A percentile compares a stretch with the other conserved stretches of the same genome.
Conservation (phyloP, 192 early-diverging fungal species). For the Geranomyces variabilis region DNA sequence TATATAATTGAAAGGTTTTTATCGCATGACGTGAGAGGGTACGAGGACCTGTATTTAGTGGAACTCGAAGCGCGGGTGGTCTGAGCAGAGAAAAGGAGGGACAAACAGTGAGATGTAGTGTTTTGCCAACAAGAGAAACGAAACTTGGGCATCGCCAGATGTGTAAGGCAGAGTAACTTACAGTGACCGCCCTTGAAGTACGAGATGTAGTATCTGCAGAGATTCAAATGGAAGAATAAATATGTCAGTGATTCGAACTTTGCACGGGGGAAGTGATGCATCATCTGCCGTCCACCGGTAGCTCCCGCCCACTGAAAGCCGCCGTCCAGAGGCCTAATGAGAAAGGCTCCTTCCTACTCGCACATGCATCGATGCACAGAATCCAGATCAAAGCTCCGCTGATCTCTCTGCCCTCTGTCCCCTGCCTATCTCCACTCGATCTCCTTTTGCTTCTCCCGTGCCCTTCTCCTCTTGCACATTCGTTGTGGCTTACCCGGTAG, state of each 20-base stretch:
- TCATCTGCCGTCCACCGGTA: too few relatives aligned
- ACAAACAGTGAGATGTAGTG: conserved; percentile 37
- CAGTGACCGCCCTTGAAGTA: conserved; percentile 53
- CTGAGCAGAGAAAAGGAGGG: conserved; percentile 13
- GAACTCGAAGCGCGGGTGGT: conserved; percentile 57
- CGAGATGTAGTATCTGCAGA: conserved; percentile 43
- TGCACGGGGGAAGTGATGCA: too few relatives aligned
- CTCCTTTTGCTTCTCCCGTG: neutral
- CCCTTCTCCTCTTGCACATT: neutral
- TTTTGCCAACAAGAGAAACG: conserved; percentile 5
- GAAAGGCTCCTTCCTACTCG: too few relatives aligned
- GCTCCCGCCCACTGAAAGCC: too few relatives aligned
- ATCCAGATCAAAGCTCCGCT: too few relatives aligned
- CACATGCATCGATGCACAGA: too few relatives aligned
- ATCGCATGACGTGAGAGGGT: too few relatives aligned
- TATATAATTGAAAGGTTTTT: too few relatives aligned
- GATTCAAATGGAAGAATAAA: neutral
- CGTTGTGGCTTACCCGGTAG: conserved; percentile 27
- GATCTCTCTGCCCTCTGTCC: too few relatives aligned
- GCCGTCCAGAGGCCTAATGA: too few relatives aligned
- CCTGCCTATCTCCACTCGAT: too few relatives aligned
- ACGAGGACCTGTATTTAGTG: conserved; percentile 37
- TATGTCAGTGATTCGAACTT: too few relatives aligned
- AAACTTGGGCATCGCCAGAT: neutral
- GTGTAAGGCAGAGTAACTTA: conserved; percentile 16